phyloP scores from a whole-genome alignment of 305 asterid species.

The Ilex paraguariensis region DNA sequence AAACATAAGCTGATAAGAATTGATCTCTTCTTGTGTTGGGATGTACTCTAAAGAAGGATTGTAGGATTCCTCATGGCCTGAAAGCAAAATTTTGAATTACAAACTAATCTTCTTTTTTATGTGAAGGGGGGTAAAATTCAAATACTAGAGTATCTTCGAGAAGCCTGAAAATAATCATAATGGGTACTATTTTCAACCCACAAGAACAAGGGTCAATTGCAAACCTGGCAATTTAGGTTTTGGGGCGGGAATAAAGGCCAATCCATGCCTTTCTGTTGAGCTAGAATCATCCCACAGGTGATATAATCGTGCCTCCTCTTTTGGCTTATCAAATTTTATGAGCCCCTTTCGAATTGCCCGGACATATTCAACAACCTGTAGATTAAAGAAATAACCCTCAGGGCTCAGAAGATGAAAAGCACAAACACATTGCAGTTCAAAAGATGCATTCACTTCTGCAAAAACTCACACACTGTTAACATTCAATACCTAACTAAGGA shows the following conservation, averaged over 20 bases:
- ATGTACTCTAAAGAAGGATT: constrained; percentile 90
- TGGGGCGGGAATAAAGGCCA: constrained; percentile 92
- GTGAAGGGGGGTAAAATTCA: not conserved
- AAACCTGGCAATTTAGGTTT: constrained; percentile 84
- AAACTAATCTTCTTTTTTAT: constrained; percentile 9
- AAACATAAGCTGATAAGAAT: constrained; percentile 81
- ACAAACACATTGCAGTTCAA: not conserved
- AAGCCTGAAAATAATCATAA: not conserved
- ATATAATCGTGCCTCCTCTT: constrained; percentile 58
- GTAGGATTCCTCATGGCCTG: constrained; percentile 97
- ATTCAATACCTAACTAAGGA: no score
- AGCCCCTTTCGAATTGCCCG: constrained; percentile 79
- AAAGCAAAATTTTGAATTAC: constrained; percentile 21
- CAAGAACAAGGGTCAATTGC: not conserved
- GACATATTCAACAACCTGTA: constrained; percentile 67
- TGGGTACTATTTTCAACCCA: not conserved
- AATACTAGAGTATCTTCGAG: not conserved
- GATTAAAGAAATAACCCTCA: constrained; percentile 7
- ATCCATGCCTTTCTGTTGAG: constrained; percentile 69
- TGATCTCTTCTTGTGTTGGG: constrained; percentile 90
- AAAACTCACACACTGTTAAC: not conserved
- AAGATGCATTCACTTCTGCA: not conserved
- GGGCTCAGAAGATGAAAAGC: not conserved
- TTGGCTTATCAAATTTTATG: constrained; percentile 70
- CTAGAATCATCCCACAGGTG: constrained; percentile 82